Base-by-base conservation (phyloP, 2,329 filamentous ascomycete genomes). In the Amauroascus niger region DNA sequence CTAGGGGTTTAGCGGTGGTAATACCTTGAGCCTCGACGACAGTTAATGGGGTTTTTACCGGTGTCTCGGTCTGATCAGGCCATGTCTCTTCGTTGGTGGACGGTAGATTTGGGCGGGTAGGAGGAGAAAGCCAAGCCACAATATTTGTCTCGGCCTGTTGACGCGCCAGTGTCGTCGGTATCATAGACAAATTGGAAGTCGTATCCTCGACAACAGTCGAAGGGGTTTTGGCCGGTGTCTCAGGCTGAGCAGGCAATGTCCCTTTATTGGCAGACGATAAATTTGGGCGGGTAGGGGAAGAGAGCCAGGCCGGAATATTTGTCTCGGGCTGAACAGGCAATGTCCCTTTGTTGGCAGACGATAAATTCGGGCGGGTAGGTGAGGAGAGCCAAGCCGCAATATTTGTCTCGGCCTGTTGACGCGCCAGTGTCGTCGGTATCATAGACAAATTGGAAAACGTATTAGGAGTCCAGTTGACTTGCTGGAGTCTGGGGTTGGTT, bases 61-160 rank as follows among this genome's bases (percentile, higher is more conserved):
- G 40, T 52, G 49, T 46, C 49, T 52, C 41, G 13, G 28, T 37
- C 49, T 51, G 49, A 51, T 33, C 49, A 32, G 49, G 37, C 37
- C 32, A 33, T 2, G 26, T 16, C 49, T 51, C 35, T 18, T 48
- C 46, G 22, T 39, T 7, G 35, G 35, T 30, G 13, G 39, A 14
- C 28, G 49, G 48, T 9, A 32, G 48, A 43, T 50, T 22, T 11
- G 48, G 48, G 24, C 16, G 37, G 48, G 48, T 22, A n/a, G 48
- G 13, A 22, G 32, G 35, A 24, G 51, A 26, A 6, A 49, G 22
- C 51, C 51, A 53, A 14, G 43, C 33, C 51, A 28, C 44, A 26
- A 48, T 33, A 2, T 35, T 43, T 22, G 43, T 26, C 51, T 53
- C 51, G 40, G 33, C 6, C 24, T 48, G 14, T 33, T 53, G 26